Base-by-base conservation (phyloP, 768 basidiomycete genomes). In the Kwoniella pini region DNA sequence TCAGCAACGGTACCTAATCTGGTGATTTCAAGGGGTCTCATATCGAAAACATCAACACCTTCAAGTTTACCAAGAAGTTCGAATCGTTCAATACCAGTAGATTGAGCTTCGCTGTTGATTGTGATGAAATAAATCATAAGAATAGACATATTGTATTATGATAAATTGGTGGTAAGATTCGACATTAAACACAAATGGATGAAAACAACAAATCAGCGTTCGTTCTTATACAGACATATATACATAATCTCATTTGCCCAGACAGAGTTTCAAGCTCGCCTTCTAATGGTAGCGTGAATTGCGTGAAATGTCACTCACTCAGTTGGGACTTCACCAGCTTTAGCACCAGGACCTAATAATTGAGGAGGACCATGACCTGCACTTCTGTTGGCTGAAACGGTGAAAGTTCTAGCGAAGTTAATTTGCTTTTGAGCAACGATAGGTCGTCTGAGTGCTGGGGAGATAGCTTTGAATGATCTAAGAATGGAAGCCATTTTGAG, bases 1-100 rank as follows among this genome's bases (percentile, higher is more conserved):
- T 93, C 84, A 60, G 84, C 84, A 74, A 89, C 83, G 54, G 95
- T 97, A 67, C 95, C 95, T 77, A 91, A 80, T 72, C 89, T 85
- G 80, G 86, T 88, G 56, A 92, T 81, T 74, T 91, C 88, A 65
- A 96, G 83, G 31, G 92, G 89, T 60, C 85, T 84, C 74, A 87
- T 83, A 78, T 97, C 92, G 81, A 99, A 99, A 52, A 92, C 85
- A 43, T 90, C 87, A 54, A 92, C 81, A 55, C 93, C 94, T 79
- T 91, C 86, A 72, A 92, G 81, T 63, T 91, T 87, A 74, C 89
- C 92, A 54, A 97, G 81, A 49, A 96, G 82, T 80, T 99, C 91
- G 75, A 96, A 86, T 80, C 95, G 91, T 80, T 97, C 94, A 56
- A 97, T 83, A 85, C 95, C 95, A 69, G 95, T 99, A 15, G 94